These are phyloP conservation scores for Suaeda aralocaspica DNA, from an alignment of 148 eudicot genomes.

Conservation along the genomic window DNA sequence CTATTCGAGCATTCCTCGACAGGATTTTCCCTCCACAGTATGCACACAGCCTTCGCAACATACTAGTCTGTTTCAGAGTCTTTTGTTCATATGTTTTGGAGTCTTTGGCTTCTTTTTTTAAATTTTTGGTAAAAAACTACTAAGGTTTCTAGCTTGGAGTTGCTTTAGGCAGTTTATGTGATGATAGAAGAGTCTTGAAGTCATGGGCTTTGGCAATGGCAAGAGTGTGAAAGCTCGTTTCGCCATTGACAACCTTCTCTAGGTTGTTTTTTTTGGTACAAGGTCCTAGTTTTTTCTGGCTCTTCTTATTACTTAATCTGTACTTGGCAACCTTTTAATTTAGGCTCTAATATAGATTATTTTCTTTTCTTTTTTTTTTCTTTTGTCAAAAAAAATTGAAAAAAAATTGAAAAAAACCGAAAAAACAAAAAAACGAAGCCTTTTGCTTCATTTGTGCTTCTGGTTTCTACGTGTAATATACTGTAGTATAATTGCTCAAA, in stretches of 20 bases:
- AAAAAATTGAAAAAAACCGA: slow-evolving; percentile 3
- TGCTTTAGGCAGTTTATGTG: slow-evolving; percentile 22
- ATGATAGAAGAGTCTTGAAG: slow-evolving; percentile 22
- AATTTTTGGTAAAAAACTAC: not conserved
- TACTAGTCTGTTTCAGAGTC: slow-evolving; percentile 21
- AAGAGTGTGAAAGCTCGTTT: slow-evolving; percentile 22
- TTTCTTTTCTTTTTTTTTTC: not conserved
- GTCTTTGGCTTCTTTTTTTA: slow-evolving; percentile 19
- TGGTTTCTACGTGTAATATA: too few species aligned
- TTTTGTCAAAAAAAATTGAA: not conserved
- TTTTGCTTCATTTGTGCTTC: not conserved
- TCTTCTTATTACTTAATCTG: slow-evolving; percentile 24
- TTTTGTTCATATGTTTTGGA: slow-evolving; percentile 15
- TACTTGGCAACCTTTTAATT: slow-evolving; percentile 20
- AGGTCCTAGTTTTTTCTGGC: slow-evolving; percentile 35
- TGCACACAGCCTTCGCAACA: slow-evolving; percentile 17
- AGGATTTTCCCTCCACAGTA: slow-evolving; percentile 2
- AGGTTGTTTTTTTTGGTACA: slow-evolving; percentile 35
- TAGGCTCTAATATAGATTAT: not conserved
- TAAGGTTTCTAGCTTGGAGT: slow-evolving; percentile 22
- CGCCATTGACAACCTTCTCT: slow-evolving; percentile 43
- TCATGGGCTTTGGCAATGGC: slow-evolving; percentile 40
- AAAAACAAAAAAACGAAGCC: slow-evolving; percentile 3
- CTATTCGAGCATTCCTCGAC: slow-evolving; percentile 20
- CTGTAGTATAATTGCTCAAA: too few species aligned